Evolutionary conservation across 768 basidiomycete species (phyloP).

Genomic region (Suillus decipiens): DNA sequence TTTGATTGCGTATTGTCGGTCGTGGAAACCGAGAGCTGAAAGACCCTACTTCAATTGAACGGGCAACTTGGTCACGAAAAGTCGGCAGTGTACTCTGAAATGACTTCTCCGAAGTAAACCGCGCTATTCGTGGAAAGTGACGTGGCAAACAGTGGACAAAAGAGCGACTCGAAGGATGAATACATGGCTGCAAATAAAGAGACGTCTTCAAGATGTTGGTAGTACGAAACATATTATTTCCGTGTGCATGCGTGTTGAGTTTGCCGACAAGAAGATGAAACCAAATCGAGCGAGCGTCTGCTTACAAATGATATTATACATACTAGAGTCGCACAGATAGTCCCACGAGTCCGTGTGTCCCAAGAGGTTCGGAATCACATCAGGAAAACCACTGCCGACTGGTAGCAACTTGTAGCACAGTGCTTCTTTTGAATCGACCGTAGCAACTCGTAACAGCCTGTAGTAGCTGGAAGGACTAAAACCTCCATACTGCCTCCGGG

Average conservation of each 20-base stretch:
- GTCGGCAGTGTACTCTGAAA: constrained; percentile 19
- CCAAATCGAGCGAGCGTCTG: constrained; percentile 6
- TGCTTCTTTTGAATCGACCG: no score
- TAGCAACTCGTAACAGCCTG: no score
- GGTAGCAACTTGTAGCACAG: no score
- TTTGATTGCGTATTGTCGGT: constrained; percentile 53
- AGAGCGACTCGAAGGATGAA: constrained; percentile 21
- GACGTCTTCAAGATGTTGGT: constrained; percentile 21
- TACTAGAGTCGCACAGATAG: no score
- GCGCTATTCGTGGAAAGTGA: constrained; percentile 26
- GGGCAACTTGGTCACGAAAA: constrained; percentile 39
- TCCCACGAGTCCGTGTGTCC: no score
- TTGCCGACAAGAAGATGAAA: not conserved
- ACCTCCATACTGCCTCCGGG: no score
- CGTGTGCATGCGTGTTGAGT: constrained; percentile 1
- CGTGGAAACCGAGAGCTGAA: constrained; percentile 49
- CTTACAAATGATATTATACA: no score
- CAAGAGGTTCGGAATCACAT: no score
- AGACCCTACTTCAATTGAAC: constrained; percentile 33
- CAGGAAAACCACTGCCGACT: no score
- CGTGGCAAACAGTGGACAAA: constrained; percentile 23
- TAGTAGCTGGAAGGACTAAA: no score
- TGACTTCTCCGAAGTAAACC: constrained; percentile 15
- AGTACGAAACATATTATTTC: constrained; percentile 23
- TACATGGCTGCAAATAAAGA: constrained; percentile 19